Base-by-base conservation (phyloP, 164 flowering plant species). In the Houttuynia cordata region DNA sequence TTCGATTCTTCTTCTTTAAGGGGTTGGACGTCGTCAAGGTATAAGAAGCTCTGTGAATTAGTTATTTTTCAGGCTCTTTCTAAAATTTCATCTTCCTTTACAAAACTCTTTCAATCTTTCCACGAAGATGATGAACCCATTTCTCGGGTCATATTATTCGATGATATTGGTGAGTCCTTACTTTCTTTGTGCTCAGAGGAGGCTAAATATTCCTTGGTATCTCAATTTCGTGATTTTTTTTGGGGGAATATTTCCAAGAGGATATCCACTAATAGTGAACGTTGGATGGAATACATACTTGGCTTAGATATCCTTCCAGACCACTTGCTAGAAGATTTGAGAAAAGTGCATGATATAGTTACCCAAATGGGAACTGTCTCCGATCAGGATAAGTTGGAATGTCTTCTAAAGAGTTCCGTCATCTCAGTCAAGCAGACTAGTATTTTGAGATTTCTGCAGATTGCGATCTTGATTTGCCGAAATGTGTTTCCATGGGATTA, bases 361-460 rank as follows among this genome's bases (percentile, higher is more conserved):
- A 56, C 49, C 0, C 68, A 61, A 58, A 23, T 53, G 53, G 61
- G 62, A 22, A 70, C 56, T 53, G 59, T 39, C 55, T 75, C 71
- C 13, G 62, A 51, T 54, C 51, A 37, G 64, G 60, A 47, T 42
- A 69, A 57, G 71, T 57, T 80, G 64, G 88, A 79, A 58, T 60
- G 23, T 34, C 79, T 86, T 61, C 61, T 76, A 50, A 76, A 72
- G 53, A 61, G 64, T 50, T 64, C 66, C 18, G 51, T 50, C 60
- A 80, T 79, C 52, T 63, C 56, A 25, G 62, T 78, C 58, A 77
- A 64, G 63, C 78, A 77, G 65, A 76, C 74, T 50, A 73, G 65
- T 53, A 77, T 85, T 80, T 83, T 88, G 90, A 83, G 72, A 61
- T 93, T 90, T 81, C 77, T 93, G 63, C 87, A 91, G 14, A 83